These are phyloP conservation scores for Physaria fendleri DNA, from an alignment of 345 rosid species.

Conservation along the genomic window DNA sequence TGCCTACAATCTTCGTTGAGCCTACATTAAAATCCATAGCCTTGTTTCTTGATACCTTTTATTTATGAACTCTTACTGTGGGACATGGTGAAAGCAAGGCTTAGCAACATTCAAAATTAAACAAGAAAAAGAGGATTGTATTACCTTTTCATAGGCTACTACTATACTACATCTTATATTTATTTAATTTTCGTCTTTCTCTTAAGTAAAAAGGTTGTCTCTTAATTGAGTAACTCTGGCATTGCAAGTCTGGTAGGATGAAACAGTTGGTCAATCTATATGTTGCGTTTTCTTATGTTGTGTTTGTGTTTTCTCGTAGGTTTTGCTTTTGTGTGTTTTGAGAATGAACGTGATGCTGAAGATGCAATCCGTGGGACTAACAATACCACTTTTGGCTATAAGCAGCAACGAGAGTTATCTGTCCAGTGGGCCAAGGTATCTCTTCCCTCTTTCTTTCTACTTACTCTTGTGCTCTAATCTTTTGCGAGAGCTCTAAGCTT, in stretches of 20 bases:
- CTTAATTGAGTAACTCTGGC: not conserved
- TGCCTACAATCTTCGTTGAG: too few species aligned
- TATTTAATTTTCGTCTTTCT: constrained; percentile 27
- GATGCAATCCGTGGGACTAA: constrained; percentile 74
- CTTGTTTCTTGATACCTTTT: constrained; percentile 55
- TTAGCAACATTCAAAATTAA: constrained; percentile 62
- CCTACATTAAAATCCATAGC: constrained; percentile 29
- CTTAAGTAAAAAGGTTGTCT: constrained; percentile 23
- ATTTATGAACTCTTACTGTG: constrained; percentile 55
- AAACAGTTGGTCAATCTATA: not conserved
- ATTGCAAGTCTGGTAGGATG: constrained; percentile 1
- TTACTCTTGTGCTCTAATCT: not conserved
- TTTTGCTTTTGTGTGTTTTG: constrained; percentile 84
- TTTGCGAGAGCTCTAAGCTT: not conserved
- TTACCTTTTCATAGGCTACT: constrained; percentile 41
- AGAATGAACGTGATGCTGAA: constrained; percentile 82
- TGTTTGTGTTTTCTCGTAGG: constrained; percentile 39
- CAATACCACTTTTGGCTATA: constrained; percentile 65
- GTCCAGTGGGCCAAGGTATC: constrained; percentile 86
- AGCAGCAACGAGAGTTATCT: constrained; percentile 55
- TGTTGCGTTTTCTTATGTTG: constrained; percentile 8
- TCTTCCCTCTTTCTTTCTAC: not conserved
- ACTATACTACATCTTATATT: constrained; percentile 44
- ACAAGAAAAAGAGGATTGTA: constrained; percentile 23
- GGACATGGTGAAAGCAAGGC: constrained; percentile 68